Conservation (phyloP, 257 asterid species). For the Scutellaria barbata region DNA sequence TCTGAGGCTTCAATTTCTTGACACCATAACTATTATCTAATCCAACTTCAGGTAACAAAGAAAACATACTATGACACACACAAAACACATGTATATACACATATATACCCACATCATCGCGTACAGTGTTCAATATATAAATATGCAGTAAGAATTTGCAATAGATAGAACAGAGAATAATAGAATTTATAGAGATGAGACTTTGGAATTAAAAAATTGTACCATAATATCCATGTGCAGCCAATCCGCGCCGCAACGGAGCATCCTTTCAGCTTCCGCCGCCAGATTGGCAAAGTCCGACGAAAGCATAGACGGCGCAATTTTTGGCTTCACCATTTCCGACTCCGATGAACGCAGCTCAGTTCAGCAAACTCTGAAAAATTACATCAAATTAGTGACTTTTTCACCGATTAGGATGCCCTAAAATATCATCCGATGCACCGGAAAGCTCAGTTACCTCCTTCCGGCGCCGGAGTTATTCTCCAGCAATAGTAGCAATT, state of each 20-base stretch:
- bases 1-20: no score
- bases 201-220: constrained; percentile 9
- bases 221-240: constrained; percentile 99
- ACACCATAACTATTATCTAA: no score
- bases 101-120: no score
- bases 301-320: constrained; percentile 94
- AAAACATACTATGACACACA: no score
- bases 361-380: neutral
- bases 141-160: neutral
- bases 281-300: constrained; percentile 96
- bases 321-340: constrained; percentile 65
- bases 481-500: neutral
- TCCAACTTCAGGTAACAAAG: no score
- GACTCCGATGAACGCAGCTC: constrained; percentile 17
- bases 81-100: no score
- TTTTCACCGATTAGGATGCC: neutral
- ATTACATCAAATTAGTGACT: neutral
- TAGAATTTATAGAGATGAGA: neutral
- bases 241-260: constrained; percentile 93
- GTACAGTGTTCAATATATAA: neutral
- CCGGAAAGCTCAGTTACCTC: constrained; percentile 8
- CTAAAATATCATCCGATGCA: neutral
- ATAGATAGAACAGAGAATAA: no score
- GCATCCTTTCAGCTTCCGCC: constrained; percentile 79
- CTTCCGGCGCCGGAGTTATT: neutral